phyloP scores from a whole-genome alignment of 2,329 filamentous ascomycete genomes.

The Trichoderma sp. region DNA sequence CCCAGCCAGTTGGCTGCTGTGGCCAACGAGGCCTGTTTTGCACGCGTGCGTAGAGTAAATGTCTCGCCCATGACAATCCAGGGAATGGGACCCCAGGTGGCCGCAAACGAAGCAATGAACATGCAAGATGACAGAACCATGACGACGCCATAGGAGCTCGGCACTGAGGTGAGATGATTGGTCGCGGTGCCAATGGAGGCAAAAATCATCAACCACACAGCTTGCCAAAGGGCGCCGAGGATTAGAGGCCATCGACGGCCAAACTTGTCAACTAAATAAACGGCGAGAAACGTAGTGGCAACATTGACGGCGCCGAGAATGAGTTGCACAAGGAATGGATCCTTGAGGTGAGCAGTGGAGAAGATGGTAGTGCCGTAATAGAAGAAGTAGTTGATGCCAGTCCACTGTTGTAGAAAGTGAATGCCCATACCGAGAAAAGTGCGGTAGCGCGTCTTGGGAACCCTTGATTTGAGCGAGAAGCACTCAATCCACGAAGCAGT shows the following conservation, averaged over 20 bases:
- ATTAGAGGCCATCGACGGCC: slow-evolving; percentile 68
- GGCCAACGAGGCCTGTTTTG: slow-evolving; percentile 53
- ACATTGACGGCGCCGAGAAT: slow-evolving; percentile 69
- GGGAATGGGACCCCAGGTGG: slow-evolving; percentile 67
- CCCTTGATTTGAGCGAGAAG: slow-evolving; percentile 51
- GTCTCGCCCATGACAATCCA: slow-evolving; percentile 68
- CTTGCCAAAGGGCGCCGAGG: slow-evolving; percentile 65
- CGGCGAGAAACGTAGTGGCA: slow-evolving; percentile 60
- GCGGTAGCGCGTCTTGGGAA: slow-evolving; percentile 61
- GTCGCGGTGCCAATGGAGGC: slow-evolving; percentile 53
- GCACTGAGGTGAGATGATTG: slow-evolving; percentile 32
- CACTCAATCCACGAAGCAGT: slow-evolving; percentile 57
- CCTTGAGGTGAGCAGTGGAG: slow-evolving; percentile 60
- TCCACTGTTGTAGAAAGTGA: slow-evolving; percentile 67
- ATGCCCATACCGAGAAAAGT: slow-evolving; percentile 61
- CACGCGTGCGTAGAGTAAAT: slow-evolving; percentile 56
- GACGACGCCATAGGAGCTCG: slow-evolving; percentile 53
- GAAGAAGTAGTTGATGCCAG: slow-evolving; percentile 59
- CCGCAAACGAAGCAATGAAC: slow-evolving; percentile 70
- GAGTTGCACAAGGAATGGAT: slow-evolving; percentile 65
- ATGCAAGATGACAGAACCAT: slow-evolving; percentile 72
- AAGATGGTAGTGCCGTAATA: slow-evolving; percentile 70
- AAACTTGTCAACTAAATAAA: slow-evolving; percentile 66
- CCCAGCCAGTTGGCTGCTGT: slow-evolving; percentile 57
- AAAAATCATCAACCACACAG: slow-evolving; percentile 62